Percentiles rank a stretch among this genome's conserved stretches.
Evolutionary conservation across 2,329 filamentous ascomycete species (phyloP).

Genomic region (Cladosporium sp.): DNA sequence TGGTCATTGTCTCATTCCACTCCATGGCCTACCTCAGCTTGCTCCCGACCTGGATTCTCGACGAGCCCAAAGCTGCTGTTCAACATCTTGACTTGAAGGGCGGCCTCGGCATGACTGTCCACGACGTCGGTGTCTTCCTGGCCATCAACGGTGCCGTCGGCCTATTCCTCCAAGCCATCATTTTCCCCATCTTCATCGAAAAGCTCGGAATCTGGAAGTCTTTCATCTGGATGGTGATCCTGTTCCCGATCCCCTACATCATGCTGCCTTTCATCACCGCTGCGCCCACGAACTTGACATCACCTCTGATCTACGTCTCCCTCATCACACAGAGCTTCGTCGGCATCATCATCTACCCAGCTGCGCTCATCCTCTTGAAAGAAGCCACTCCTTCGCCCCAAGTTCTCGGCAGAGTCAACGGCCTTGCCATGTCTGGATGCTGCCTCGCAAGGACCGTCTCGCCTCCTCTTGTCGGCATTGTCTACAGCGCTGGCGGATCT

Average conservation of each 20-base stretch:
- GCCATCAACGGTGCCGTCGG: conserved; percentile 65
- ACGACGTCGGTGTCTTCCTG: conserved; percentile 63
- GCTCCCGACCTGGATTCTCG: conserved; percentile 84
- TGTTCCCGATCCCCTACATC: conserved; percentile 63
- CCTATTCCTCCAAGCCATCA: conserved; percentile 64
- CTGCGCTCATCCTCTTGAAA: conserved; percentile 65
- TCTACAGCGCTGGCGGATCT: conserved; percentile 57
- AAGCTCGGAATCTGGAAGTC: conserved; percentile 62
- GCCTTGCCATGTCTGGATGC: conserved; percentile 63
- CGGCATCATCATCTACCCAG: conserved; percentile 63
- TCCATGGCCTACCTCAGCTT: conserved; percentile 90
- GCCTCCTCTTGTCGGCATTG: conserved; percentile 60
- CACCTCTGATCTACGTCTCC: conserved; percentile 58
- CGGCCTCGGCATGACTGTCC: conserved; percentile 60
- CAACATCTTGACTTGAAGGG: conserved; percentile 40
- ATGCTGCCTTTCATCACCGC: conserved; percentile 62
- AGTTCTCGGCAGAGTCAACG: conserved; percentile 64
- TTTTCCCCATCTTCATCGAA: conserved; percentile 61
- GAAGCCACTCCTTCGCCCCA: conserved; percentile 60
- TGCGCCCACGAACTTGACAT: conserved; percentile 49
- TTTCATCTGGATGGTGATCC: conserved; percentile 57
- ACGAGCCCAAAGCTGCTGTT: conserved; percentile 51
- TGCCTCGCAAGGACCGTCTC: conserved; percentile 63
- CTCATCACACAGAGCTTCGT: conserved; percentile 61
- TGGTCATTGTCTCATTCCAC: conserved; percentile 87